phyloP scores from a whole-genome alignment of 805 yeast genomes.

The Kluyveromyces siamensis region DNA sequence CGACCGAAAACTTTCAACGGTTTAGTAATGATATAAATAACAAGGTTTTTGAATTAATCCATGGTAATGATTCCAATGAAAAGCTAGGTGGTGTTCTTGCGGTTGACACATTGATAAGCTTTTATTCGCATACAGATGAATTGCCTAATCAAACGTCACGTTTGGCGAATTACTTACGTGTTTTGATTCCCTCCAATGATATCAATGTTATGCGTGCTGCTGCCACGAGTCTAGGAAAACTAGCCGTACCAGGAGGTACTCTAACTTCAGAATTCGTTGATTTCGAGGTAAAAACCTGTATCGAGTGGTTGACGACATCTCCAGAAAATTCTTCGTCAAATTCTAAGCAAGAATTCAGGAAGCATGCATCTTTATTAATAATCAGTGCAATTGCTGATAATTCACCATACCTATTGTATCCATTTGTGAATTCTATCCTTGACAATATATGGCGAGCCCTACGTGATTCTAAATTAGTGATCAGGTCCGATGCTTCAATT shows the following conservation, averaged over 20 bases:
- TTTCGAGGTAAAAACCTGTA: constrained; percentile 76
- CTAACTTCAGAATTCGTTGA: constrained; percentile 89
- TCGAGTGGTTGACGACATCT: constrained; percentile 79
- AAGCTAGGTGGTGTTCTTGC: constrained; percentile 89
- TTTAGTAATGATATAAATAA: constrained; percentile 82
- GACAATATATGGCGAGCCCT: constrained; percentile 84
- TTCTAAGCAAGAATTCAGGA: constrained; percentile 74
- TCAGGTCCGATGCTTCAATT: constrained; percentile 77
- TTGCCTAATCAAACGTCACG: constrained; percentile 83
- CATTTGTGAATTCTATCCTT: constrained; percentile 67
- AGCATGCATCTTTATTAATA: constrained; percentile 85
- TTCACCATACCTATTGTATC: constrained; percentile 75
- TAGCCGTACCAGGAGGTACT: constrained; percentile 85
- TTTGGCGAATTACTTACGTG: constrained; percentile 79
- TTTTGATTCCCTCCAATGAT: constrained; percentile 74
- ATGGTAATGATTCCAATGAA: constrained; percentile 60
- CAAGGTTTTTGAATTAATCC: constrained; percentile 75
- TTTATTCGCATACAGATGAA: constrained; percentile 76
- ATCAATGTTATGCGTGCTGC: constrained; percentile 80
- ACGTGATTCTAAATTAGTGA: constrained; percentile 64
- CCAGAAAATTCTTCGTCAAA: constrained; percentile 28
- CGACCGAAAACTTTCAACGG: constrained; percentile 71
- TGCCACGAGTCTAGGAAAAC: constrained; percentile 75
- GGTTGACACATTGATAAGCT: constrained; percentile 76
- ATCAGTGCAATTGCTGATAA: constrained; percentile 77